A percentile compares a stretch with the other conserved stretches of the same genome.
These are phyloP conservation scores for Magnaporthales sp. DNA, from an alignment of 2,329 filamentous ascomycete species.

Conservation along the genomic window DNA sequence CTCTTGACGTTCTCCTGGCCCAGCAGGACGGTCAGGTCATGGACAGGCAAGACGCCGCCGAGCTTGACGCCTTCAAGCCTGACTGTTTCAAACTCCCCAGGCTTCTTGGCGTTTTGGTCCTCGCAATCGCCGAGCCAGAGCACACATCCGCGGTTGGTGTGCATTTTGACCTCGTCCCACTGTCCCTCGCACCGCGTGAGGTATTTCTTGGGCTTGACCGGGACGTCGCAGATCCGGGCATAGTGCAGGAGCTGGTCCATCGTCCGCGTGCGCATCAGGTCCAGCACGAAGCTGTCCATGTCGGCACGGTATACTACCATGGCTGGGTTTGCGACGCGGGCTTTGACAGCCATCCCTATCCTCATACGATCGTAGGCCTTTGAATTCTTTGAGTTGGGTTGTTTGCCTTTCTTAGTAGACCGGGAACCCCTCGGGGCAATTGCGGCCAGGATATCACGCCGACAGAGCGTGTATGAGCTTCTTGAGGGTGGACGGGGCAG, in stretches of 20 bases:
- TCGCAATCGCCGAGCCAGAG: conserved; percentile 28
- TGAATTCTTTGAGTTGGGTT: conserved; percentile 6
- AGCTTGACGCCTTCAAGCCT: conserved; percentile 25
- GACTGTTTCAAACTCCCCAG: conserved; percentile 31
- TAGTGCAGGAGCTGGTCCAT: conserved; percentile 36
- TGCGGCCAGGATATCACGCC: conserved; percentile 21
- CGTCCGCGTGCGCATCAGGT: conserved; percentile 37
- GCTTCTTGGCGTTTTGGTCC: conserved; percentile 15
- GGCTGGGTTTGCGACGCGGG: conserved; percentile 11
- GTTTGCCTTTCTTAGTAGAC: background rate
- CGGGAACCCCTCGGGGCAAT: conserved; percentile 7
- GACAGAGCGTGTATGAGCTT: conserved; percentile 21
- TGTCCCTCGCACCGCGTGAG: conserved; percentile 27
- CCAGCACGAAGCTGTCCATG: conserved; percentile 45
- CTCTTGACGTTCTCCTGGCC: conserved; percentile 34
- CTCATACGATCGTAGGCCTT: conserved; percentile 11
- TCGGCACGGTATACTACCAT: conserved; percentile 37
- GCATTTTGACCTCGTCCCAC: conserved; percentile 34
- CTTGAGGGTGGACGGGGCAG: background rate
- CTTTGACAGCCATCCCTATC: background rate
- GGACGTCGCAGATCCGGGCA: conserved; percentile 17
- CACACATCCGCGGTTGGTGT: conserved; percentile 31
- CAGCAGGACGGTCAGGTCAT: conserved; percentile 43
- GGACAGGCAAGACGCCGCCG: conserved; percentile 34
- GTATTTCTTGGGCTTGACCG: conserved; percentile 22